Evolutionary conservation across 805 yeast species (phyloP), one percentile per base, ranked within the genome.

Genomic region (Clavispora vitiphila): DNA sequence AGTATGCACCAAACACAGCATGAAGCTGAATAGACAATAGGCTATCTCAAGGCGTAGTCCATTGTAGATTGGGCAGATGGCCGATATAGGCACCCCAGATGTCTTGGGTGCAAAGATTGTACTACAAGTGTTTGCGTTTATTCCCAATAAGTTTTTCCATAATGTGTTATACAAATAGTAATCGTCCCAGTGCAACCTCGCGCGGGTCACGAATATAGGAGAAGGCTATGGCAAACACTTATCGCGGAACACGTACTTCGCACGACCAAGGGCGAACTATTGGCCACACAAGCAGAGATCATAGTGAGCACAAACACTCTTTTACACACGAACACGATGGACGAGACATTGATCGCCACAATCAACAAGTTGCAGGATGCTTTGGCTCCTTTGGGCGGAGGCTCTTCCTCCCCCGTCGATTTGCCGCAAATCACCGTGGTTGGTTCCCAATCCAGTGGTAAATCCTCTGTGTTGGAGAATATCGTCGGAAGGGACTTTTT

Each of bases 381-480:
- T n/a, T 77, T 93, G 59, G 96, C 97, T 22, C 95, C 96, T 9
- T 75, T 91, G 34, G 98, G 97, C 19, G 90, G 90, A 22, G 93
- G 95, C 20, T 78, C 95, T 8, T 67, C 78, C 32, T 84, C 93
- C n/a, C 95, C 96, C 11, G 88, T 88, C 40, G 96, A 88, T 64
- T 73, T 88, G 51, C 96, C 96, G 12, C 96, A 88, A 64, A 88
- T 88, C 57, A 87, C 96, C n/a, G 96, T 87, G 27, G 96, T 87
- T 35, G 96, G 96, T 31, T 86, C 95, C 4, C 96, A 87, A 61
- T 86, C 95, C 34, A 75, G 85, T 47, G 96, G 96, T 49, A 87
- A 87, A 65, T 83, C 91, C 19, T 86, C 95, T 0, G 96, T 87
- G 15, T 75, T 87, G 54, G 96, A 87, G 62, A 87, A 87, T 67